Evolutionary conservation across 352 stramenopile species (phyloP), one percentile per base, ranked within the genome.

Genomic region (Globisporangium viniferum): DNA sequence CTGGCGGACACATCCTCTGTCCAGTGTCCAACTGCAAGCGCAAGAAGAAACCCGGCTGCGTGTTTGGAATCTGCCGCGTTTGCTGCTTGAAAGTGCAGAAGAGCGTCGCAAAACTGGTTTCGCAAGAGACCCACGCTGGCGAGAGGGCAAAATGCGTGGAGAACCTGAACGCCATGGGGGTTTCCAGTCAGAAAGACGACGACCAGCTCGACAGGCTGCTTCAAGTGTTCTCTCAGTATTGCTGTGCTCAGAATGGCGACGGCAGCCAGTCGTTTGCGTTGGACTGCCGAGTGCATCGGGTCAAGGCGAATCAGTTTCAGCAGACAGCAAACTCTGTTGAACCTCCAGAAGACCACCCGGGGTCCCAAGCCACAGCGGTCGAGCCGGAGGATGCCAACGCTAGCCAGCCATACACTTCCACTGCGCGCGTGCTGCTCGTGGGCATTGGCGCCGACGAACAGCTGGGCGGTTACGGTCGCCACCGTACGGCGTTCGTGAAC

Each of bases 381-480:
- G 15, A 49, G 41, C 18, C 5, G 15, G 15, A 36, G 62, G 10
- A 59, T 58, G 24, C 10, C 46, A 31, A 49, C 20, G 20, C 54
- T 7, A 20, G 12, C 5, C 9, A 49, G 33, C n/a, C 41, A 9
- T 89, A 89, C 64, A 73, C 69, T 20, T 91, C 84, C 5, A 62
- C 29, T 35, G 82, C 79, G 3, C 74, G 84, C 20, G 86, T 98
- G 9, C 69, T 99, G 53, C 73, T 98, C 15, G 88, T 95, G 39
- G 95, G 95, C 8, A 95, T 98, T 67, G 97, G 97, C 18, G 97
- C 97, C 2, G 97, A 99, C 72, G 97, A 99, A 72, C 93, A 98
- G 76, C 82, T 99, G 24, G 97, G 81, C 55, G 97, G 85, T 2
- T 99, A 99, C 76, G 92, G 93, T 44, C 84, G 97, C 46, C 97